Conservation (phyloP, 2,329 filamentous ascomycete genomes). For the Madurella mycetomatis region DNA sequence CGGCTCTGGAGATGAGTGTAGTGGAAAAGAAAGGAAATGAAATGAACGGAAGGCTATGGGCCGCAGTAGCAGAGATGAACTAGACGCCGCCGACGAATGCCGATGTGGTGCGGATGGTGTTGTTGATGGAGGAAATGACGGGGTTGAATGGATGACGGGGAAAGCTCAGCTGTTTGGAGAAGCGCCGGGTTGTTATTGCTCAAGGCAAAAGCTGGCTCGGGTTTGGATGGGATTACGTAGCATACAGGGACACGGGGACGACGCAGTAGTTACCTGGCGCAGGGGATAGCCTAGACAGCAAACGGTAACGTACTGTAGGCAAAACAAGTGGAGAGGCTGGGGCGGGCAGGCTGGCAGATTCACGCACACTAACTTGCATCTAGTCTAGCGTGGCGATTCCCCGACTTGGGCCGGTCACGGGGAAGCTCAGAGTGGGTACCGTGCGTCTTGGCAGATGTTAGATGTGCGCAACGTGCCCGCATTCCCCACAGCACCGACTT, state of each 20-base stretch:
- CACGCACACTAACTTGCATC: too few relatives aligned
- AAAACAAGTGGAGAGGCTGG: too few relatives aligned
- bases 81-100: neutral
- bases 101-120: slow-evolving; percentile 4
- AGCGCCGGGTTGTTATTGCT: neutral
- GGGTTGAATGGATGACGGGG: neutral
- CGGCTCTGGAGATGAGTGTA: slow-evolving; percentile 24
- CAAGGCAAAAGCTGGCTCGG: neutral
- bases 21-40: slow-evolving; percentile 13
- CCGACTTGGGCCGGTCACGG: too few relatives aligned
- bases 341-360: too few relatives aligned
- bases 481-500: too few relatives aligned
- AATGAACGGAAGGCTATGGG: slow-evolving; percentile 12
- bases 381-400: too few relatives aligned
- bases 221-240: neutral
- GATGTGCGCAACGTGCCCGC: too few relatives aligned
- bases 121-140: neutral
- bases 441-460: too few relatives aligned
- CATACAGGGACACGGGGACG: neutral
- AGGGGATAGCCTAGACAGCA: too few relatives aligned
- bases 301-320: too few relatives aligned
- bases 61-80: neutral
- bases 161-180: neutral
- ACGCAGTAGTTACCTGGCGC: neutral
- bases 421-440: too few relatives aligned